phyloP scores from a whole-genome alignment of 2,329 filamentous ascomycete genomes.

The Cladosporium colombiae region DNA sequence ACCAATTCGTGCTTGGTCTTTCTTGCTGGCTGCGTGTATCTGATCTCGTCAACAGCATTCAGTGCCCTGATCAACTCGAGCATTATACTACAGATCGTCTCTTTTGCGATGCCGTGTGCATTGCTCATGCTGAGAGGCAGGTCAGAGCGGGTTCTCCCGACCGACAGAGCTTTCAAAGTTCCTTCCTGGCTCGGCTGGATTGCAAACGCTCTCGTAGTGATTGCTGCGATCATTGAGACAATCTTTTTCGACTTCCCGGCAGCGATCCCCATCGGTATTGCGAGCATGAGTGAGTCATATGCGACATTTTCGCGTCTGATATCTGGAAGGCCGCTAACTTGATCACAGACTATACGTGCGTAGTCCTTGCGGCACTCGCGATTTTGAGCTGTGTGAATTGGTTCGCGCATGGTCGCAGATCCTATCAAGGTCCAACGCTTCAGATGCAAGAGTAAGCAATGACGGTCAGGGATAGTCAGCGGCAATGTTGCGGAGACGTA shows the following conservation, averaged over 20 bases:
- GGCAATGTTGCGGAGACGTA: background rate
- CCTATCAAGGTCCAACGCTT: background rate
- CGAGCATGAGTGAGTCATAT: background rate
- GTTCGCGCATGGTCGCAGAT: background rate
- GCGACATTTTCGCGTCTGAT: background rate
- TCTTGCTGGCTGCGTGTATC: conserved; percentile 28
- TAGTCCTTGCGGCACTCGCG: background rate
- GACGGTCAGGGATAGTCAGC: background rate
- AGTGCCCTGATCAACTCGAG: conserved; percentile 46
- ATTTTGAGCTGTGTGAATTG: background rate
- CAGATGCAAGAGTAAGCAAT: background rate
- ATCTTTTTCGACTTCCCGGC: background rate
- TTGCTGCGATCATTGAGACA: background rate
- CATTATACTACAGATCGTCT: conserved; percentile 43
- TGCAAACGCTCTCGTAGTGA: background rate
- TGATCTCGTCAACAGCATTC: conserved; percentile 26
- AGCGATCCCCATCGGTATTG: background rate
- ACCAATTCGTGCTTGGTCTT: conserved; percentile 52
- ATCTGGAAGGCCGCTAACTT: background rate
- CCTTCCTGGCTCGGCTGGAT: conserved; percentile 1
- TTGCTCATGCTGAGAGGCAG: conserved; percentile 47
- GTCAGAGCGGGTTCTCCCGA: background rate
- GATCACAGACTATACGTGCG: background rate
- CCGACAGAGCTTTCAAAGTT: background rate
- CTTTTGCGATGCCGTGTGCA: conserved; percentile 46